These are phyloP conservation scores for Starmerella khaoyaiensis DNA, from an alignment of 805 yeast species.

Conservation along the genomic window DNA sequence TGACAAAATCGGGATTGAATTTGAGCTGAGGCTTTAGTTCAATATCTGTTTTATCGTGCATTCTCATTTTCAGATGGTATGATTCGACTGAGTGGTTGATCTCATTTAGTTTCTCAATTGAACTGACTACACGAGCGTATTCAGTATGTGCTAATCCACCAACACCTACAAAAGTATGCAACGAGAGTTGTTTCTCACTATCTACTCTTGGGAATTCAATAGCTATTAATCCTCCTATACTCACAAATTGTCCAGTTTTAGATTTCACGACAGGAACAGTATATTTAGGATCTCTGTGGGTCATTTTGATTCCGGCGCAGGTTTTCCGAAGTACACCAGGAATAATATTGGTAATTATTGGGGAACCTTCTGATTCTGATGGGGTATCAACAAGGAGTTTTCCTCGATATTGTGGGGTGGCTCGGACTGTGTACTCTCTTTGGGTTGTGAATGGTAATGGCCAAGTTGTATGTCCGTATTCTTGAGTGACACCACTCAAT, in stretches of 20 bases:
- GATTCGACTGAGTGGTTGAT: slow-evolving; percentile 13
- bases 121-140: slow-evolving; percentile 16
- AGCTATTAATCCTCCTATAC: slow-evolving; percentile 27
- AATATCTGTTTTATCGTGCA: slow-evolving; percentile 14
- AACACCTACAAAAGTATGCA: slow-evolving; percentile 25
- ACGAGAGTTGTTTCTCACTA: slow-evolving; percentile 10
- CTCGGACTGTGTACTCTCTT: slow-evolving; percentile 32
- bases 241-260: slow-evolving; percentile 26
- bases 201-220: slow-evolving; percentile 20
- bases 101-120: slow-evolving; percentile 20
- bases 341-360: slow-evolving; percentile 12
- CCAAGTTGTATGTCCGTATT: slow-evolving; percentile 22
- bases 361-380: slow-evolving; percentile 18
- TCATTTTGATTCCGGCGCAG: slow-evolving; percentile 20
- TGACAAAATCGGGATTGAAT: slow-evolving; percentile 11
- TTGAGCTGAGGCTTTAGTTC: slow-evolving; percentile 1
- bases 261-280: slow-evolving; percentile 20
- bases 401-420: slow-evolving; percentile 24
- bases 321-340: slow-evolving; percentile 19
- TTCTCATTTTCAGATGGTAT: slow-evolving; percentile 20
- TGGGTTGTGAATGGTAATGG: slow-evolving; percentile 63
- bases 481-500: slow-evolving; percentile 5
- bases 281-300: slow-evolving; percentile 19
- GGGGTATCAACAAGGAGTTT: slow-evolving; percentile 24
- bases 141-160: slow-evolving; percentile 20